phyloP scores from a whole-genome alignment of 2,329 filamentous ascomycete species.

The Chalaropsis ovoidea region DNA sequence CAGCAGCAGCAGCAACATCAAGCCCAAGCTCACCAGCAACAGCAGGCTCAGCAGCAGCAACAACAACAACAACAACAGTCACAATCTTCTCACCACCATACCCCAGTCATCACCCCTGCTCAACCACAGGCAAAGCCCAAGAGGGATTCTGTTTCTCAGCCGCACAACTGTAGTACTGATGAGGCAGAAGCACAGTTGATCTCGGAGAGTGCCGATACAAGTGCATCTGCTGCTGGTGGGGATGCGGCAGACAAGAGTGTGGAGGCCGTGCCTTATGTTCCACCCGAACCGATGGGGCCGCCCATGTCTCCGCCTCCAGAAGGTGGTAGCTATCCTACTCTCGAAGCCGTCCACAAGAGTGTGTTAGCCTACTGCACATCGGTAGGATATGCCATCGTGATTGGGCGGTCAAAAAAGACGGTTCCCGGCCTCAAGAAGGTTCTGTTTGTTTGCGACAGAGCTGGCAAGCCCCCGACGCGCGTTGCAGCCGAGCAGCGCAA shows the following conservation, averaged over 20 bases:
- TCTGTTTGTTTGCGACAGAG: constrained; percentile 55
- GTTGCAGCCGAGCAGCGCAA: constrained; percentile 56
- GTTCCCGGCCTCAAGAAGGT: constrained; percentile 58
- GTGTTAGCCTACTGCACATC: constrained; percentile 56
- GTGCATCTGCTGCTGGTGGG: constrained; percentile 43
- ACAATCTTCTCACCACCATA: constrained; percentile 22
- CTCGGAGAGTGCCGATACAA: constrained; percentile 33
- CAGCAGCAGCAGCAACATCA: constrained; percentile 28
- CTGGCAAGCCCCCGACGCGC: constrained; percentile 51
- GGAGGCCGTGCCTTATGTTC: constrained; percentile 43
- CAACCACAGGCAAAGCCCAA: constrained; percentile 33
- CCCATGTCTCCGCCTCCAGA: constrained; percentile 56
- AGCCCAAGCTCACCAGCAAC: constrained; percentile 20
- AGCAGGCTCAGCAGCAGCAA: constrained; percentile 25
- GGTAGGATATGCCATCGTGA: constrained; percentile 58
- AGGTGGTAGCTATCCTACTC: constrained; percentile 52
- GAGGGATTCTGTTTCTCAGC: constrained; percentile 28
- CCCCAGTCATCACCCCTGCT: constrained; percentile 13
- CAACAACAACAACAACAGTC: constrained; percentile 28
- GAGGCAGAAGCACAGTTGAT: constrained; percentile 20
- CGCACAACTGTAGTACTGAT: constrained; percentile 22
- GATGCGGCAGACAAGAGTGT: constrained; percentile 37
- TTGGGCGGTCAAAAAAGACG: constrained; percentile 57
- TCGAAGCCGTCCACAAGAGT: constrained; percentile 55
- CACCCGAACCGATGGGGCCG: constrained; percentile 45